These are phyloP conservation scores for Cadophora luteo-olivacea DNA, from an alignment of 2,329 filamentous ascomycete genomes.

Conservation along the genomic window DNA sequence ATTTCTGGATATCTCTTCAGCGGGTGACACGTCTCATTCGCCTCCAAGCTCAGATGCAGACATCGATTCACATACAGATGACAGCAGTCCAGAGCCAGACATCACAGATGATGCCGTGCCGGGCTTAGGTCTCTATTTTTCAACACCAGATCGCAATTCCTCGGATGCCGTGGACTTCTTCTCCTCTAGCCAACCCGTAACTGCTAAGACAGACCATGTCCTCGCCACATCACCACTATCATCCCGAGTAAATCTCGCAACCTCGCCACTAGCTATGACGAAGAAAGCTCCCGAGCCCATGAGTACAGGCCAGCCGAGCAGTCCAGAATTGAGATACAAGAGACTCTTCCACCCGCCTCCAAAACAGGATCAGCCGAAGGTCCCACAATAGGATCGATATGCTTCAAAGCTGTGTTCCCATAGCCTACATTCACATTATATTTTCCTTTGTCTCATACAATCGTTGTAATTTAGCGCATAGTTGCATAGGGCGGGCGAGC, in stretches of 20 bases:
- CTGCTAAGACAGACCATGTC: constrained; percentile 38
- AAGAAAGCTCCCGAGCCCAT: constrained; percentile 7
- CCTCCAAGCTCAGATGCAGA: constrained; percentile 41
- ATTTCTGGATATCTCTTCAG: constrained; percentile 38
- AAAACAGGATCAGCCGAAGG: constrained; percentile 8
- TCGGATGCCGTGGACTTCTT: constrained; percentile 38
- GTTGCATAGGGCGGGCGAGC: constrained; percentile 8
- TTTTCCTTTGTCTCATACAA: constrained; percentile 13
- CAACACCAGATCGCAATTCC: neutral
- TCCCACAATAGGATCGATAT: neutral
- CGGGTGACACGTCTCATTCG: constrained; percentile 41
- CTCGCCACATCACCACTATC: constrained; percentile 40
- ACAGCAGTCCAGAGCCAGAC: constrained; percentile 39
- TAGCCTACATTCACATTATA: neutral
- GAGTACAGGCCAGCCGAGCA: constrained; percentile 28
- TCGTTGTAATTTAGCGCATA: constrained; percentile 17
- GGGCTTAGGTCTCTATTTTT: constrained; percentile 26
- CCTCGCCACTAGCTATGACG: constrained; percentile 19
- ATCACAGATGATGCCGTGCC: constrained; percentile 22
- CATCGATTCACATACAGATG: constrained; percentile 42
- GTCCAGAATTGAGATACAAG: constrained; percentile 35
- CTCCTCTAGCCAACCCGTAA: constrained; percentile 40
- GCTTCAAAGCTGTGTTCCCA: neutral
- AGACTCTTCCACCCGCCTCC: constrained; percentile 27
- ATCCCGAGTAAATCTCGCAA: constrained; percentile 19